These are phyloP conservation scores for Candida ovalis DNA, from an alignment of 805 yeast species.

Conservation along the genomic window DNA sequence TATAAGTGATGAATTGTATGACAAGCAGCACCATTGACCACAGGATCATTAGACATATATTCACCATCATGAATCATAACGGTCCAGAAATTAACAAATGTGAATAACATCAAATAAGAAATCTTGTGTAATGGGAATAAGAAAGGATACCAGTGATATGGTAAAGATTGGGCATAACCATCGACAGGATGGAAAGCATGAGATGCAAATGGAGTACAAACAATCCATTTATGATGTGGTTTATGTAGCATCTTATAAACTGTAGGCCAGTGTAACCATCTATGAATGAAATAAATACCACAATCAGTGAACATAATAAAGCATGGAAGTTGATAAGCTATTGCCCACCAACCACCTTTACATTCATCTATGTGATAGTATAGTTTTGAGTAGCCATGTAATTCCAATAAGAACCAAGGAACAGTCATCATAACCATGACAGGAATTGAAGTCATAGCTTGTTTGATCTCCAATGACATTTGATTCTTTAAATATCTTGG, in stretches of 20 bases:
- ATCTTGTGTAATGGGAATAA: conserved; percentile 89
- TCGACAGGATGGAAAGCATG: conserved; percentile 99
- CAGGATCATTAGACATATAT: conserved; percentile 87
- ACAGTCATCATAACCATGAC: conserved; percentile 80
- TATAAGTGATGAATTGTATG: conserved; percentile 96
- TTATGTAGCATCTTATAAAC: conserved; percentile 87
- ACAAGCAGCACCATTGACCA: conserved; percentile 96
- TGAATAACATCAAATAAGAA: conserved; percentile 75
- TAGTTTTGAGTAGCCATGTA: conserved; percentile 77
- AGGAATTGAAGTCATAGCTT: conserved; percentile 82
- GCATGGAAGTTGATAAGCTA: conserved; percentile 63
- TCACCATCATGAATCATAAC: conserved; percentile 99
- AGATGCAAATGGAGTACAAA: conserved; percentile 96
- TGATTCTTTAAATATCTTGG: conserved; percentile 95
- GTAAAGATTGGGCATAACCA: conserved; percentile 88
- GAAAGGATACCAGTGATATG: conserved; percentile 91
- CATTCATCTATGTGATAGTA: conserved; percentile 62
- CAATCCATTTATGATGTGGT: conserved; percentile 99
- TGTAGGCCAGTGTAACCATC: conserved; percentile 89
- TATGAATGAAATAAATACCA: conserved; percentile 86
- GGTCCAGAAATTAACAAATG: conserved; percentile 96
- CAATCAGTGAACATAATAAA: conserved; percentile 93
- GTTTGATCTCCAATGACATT: conserved; percentile 74
- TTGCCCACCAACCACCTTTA: conserved; percentile 65
- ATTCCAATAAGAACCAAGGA: conserved; percentile 86